phyloP scores from a whole-genome alignment of 352 stramenopile species.

The Globisporangium okanoganense region DNA sequence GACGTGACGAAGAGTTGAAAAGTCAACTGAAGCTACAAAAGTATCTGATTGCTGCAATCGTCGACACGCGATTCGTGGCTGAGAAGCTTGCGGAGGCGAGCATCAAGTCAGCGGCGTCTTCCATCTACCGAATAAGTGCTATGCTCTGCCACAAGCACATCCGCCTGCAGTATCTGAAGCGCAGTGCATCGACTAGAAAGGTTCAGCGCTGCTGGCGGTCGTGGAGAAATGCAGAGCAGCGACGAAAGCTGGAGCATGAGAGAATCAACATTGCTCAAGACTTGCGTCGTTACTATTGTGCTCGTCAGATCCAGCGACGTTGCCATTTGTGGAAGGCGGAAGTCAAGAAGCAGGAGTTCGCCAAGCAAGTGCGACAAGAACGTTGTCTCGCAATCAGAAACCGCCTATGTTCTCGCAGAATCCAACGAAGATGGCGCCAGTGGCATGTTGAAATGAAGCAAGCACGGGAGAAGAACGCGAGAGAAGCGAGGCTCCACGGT shows the following conservation, averaged over 20 bases:
- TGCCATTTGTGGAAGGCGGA: background rate
- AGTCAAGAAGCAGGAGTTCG: background rate
- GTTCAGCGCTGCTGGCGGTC: constrained; percentile 18
- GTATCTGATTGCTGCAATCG: constrained; percentile 29
- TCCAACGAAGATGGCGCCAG: constrained; percentile 7
- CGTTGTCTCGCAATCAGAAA: constrained; percentile 6
- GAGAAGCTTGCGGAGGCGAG: constrained; percentile 18
- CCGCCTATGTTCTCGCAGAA: constrained; percentile 13
- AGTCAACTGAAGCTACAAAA: constrained; percentile 22
- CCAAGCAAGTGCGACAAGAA: constrained; percentile 1
- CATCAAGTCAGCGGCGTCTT: constrained; percentile 8
- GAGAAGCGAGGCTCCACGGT: background rate
- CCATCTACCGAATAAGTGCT: constrained; percentile 14
- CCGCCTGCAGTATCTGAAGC: constrained; percentile 19
- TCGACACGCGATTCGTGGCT: constrained; percentile 29
- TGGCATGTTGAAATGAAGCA: background rate
- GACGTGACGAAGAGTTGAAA: constrained; percentile 15
- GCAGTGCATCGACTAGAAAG: constrained; percentile 11
- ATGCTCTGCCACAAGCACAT: constrained; percentile 4
- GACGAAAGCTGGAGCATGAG: background rate
- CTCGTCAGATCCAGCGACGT: constrained; percentile 2
- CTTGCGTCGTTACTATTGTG: background rate
- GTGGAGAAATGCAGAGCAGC: background rate
- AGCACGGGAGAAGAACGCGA: background rate
- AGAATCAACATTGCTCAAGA: background rate